Evolutionary conservation across 108 stramenopile genomes (phyloP), one percentile per base, ranked within the genome.

Genomic region (Craspedostauros australis): DNA sequence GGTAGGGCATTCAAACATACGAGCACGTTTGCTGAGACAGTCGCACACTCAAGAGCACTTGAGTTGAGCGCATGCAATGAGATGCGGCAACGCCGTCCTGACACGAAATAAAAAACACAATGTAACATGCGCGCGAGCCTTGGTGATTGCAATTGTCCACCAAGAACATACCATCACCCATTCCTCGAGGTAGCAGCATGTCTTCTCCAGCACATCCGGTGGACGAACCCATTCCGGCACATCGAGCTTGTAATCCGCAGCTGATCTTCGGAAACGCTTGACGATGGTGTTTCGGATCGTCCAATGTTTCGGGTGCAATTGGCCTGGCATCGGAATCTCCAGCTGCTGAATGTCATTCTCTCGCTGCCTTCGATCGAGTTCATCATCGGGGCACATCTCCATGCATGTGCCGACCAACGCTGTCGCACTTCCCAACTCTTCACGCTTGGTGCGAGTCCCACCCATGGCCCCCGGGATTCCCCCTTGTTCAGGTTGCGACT

Each of bases 101-200:
- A n/a, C n/a, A n/a, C n/a, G n/a, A n/a, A n/a, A n/a, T n/a, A n/a
- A n/a, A n/a, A n/a, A n/a, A n/a, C n/a, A n/a, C n/a, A n/a, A n/a
- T n/a, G n/a, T n/a, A n/a, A n/a, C n/a, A n/a, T n/a, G n/a, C n/a
- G n/a, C n/a, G n/a, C n/a, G n/a, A n/a, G n/a, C n/a, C n/a, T n/a
- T n/a, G n/a, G n/a, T n/a, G n/a, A n/a, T n/a, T n/a, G n/a, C n/a
- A n/a, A n/a, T n/a, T 9, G 15, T 25, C n/a, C n/a, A n/a, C n/a
- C n/a, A n/a, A n/a, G n/a, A n/a, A 47, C 77, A 39, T 36, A 74
- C 83, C 92, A 94, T 94, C 12, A 94, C 84, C 87, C 87, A 94
- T 68, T 94, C 93, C 54, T 91, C 88, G 0, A 88, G 42, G 50
- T 86, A 90, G 1, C 73, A 79, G 43, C 80, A 77, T 20, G 79